Evolutionary conservation across 495 filamentous ascomycete species (phyloP), one percentile per base, ranked within the genome.

Genomic region (Penicillium mononematosum): DNA sequence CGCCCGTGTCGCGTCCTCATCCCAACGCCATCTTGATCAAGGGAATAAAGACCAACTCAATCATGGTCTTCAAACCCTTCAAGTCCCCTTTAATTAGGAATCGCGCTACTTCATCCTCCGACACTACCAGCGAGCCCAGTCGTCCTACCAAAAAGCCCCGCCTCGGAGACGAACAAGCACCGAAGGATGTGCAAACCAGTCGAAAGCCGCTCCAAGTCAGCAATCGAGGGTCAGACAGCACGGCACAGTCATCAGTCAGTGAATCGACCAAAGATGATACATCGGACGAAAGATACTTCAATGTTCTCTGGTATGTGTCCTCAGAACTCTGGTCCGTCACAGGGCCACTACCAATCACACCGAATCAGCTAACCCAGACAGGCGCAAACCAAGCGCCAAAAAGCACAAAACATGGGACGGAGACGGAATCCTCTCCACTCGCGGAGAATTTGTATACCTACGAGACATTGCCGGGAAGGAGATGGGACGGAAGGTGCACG

Each of bases 391-490:
- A 48, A 90, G 86, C 0, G 78, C 73, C 14, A 93, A 91, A 68
- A 93, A 92, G 71, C 83, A 92, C 73, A 93, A 92, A 67, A 91
- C 87, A 16, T 93, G 90, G 86, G 89, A 92, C 69, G 88, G 89
- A n/a, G 89, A 93, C 68, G 89, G 88, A 3, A 77, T 91, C 7
- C 75, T 93, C 11, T 71, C 78, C 3, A 75, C 86, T 2, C 65
- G 70, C 0, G 75, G 73, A 16, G 86, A 87, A 6, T 82, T 80
- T 62, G 87, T 84, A 12, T 73, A 72, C 52, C 74, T 93, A 7
- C 79, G 85, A 52, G 86, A 91, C 68, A 68, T 82, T 9, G 81
- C 81, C 1, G 88, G 89, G 9, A 83, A 79, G 67, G 84, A 88
- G 12, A 81, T 89, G 78, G 89, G 89, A 17, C 80, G 77, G 45